Percentiles rank a stretch among this genome's conserved stretches.
Conservation (phyloP, 768 basidiomycete species). For the Leccinum variicolor region DNA sequence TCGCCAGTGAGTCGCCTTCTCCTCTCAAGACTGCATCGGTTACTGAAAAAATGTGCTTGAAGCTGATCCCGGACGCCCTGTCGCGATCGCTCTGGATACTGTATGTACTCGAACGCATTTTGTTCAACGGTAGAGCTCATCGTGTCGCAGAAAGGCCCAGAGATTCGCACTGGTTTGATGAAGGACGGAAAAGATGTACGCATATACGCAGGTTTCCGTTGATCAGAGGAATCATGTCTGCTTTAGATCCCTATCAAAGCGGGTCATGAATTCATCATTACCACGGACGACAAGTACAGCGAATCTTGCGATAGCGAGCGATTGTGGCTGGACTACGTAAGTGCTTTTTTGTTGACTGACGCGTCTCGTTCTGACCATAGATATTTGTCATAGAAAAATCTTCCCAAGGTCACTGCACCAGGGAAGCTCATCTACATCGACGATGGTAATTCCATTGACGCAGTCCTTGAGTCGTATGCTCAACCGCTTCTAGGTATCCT, state of each 20-base stretch:
- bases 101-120: slow-evolving; percentile 42
- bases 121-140: slow-evolving; percentile 5
- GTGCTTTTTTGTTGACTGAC: slow-evolving; percentile 28
- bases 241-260: slow-evolving; percentile 74
- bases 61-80: slow-evolving; percentile 76
- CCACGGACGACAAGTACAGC: slow-evolving; percentile 78
- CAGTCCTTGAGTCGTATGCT: background rate
- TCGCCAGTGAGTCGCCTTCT: slow-evolving; percentile 52
- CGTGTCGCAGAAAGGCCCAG: slow-evolving; percentile 85
- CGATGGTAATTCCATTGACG: slow-evolving; percentile 57
- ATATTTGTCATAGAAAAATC: slow-evolving; percentile 57
- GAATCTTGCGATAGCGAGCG: slow-evolving; percentile 78
- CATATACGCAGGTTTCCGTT: slow-evolving; percentile 17
- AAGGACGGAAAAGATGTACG: slow-evolving; percentile 81
- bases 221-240: slow-evolving; percentile 3
- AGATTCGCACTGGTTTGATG: slow-evolving; percentile 97
- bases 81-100: slow-evolving; percentile 97
- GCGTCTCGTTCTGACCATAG: slow-evolving; percentile 1
- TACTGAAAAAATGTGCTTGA: slow-evolving; percentile 5
- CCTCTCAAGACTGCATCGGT: background rate
- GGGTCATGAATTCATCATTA: slow-evolving; percentile 91
- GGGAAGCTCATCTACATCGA: slow-evolving; percentile 98
- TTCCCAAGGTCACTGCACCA: slow-evolving; percentile 94
- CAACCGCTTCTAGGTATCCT: slow-evolving; percentile 54
- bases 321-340: slow-evolving; percentile 92